phyloP scores from a whole-genome alignment of 768 basidiomycete species.

The Pulveroboletus sp. region DNA sequence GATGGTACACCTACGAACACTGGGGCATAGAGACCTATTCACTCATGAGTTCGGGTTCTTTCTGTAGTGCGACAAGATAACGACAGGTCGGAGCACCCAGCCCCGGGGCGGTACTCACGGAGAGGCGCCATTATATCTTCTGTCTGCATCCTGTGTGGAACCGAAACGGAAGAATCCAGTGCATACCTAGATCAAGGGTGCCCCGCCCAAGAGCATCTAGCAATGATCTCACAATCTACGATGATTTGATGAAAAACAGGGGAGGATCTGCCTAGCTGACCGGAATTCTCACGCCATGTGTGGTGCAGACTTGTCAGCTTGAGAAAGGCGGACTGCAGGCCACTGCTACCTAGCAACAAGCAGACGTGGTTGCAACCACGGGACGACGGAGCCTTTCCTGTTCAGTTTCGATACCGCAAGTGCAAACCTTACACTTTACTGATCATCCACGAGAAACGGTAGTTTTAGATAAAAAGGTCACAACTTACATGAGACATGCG shows the following conservation, averaged over 20 bases:
- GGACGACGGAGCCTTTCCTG: background rate
- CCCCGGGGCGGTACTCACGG: background rate
- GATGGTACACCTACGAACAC: background rate
- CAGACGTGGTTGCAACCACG: background rate
- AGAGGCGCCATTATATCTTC: background rate
- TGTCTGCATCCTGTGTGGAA: background rate
- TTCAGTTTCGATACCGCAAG: background rate
- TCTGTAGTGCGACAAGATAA: background rate
- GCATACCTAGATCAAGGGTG: background rate
- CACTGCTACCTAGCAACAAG: background rate
- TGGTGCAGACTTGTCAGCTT: too few species aligned
- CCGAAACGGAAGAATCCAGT: background rate
- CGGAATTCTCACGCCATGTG: constrained; percentile 8
- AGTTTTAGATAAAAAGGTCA: background rate
- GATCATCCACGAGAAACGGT: background rate
- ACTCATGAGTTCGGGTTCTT: background rate
- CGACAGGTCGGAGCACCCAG: background rate
- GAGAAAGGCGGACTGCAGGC: background rate
- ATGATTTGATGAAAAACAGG: background rate
- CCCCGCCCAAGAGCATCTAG: background rate
- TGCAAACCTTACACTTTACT: background rate
- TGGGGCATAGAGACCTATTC: background rate
- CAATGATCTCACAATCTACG: background rate
- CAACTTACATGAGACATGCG: background rate
- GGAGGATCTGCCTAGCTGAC: background rate